Evolutionary conservation across 495 filamentous ascomycete genomes (phyloP), one percentile per base, ranked within the genome.

Genomic region (Talaromyces thailandensis): DNA sequence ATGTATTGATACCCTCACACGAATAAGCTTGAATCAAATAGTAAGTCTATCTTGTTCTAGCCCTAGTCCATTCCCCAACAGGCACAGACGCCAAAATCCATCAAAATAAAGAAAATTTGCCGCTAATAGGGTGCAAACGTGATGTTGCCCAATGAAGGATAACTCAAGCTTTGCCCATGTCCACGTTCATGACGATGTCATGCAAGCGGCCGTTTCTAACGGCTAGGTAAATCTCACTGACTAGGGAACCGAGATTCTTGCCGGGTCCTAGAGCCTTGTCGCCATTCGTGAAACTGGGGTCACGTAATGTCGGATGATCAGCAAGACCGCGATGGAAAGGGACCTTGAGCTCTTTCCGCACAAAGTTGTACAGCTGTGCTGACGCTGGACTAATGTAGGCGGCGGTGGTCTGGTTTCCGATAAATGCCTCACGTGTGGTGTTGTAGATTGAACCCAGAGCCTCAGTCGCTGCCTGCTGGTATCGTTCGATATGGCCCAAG

Each of bases 311-410:
- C 0, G 70, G 68, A 52, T 73, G 70, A 52, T 73, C 70, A 12
- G 60, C 64, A 2, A 73, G 57, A 2, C 69, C 70, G 21, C 63
- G 64, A 45, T 71, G 69, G 63, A 73, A 63, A 16, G 69, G 67
- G 9, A 73, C 64, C 1, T n/a, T 56, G 3, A 73, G 64, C 1
- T 52, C 62, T 6, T 66, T 56, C 9, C 70, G 70, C 7, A 71
- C 66, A 35, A 65, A 67, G 8, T 21, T 37, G 61, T 73, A 73
- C 3, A 73, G 26, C 6, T 55, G 64, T 11, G 25, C 25, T 35
- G 68, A 69, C 8, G 69, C 62, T 21, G 43, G 32, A 61, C 70
- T 57, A 9, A 62, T 16, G 24, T 62, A 62, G 4, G 26, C 11
- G 2, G 61, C 9, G 6, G 61, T 62, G 29, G 61, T 56, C 32